These are phyloP conservation scores for Bruguiera gymnorhiza DNA, from an alignment of 345 rosid genomes.

Conservation along the genomic window DNA sequence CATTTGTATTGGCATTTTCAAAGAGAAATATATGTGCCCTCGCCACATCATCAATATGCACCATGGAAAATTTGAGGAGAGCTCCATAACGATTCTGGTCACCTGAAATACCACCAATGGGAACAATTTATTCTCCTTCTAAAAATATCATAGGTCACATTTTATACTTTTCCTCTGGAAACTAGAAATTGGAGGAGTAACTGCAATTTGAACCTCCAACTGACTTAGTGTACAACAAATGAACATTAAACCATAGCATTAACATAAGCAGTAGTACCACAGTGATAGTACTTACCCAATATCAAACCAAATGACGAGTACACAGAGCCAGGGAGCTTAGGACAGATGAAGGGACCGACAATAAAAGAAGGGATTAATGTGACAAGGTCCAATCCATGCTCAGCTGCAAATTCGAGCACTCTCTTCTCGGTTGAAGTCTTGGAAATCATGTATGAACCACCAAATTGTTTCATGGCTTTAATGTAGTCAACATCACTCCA, in stretches of 20 bases:
- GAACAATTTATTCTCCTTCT: neutral
- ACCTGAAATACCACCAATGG: conserved; percentile 1
- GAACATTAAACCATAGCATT: neutral
- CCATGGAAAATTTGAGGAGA: conserved; percentile 13
- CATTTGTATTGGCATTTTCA: conserved; percentile 33
- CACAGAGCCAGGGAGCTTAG: conserved; percentile 23
- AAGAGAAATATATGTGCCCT: conserved; percentile 43
- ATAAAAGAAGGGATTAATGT: conserved; percentile 27
- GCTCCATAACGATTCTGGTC: neutral
- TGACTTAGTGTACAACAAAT: neutral
- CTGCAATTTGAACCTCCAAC: too few species aligned
- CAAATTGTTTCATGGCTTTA: neutral
- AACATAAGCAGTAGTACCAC: neutral
- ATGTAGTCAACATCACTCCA: conserved; percentile 30
- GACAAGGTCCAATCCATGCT: conserved; percentile 35
- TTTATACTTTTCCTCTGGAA: too few species aligned
- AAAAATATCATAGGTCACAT: too few species aligned
- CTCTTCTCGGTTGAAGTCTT: conserved; percentile 34
- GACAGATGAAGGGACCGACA: conserved; percentile 43
- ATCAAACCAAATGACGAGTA: conserved; percentile 20
- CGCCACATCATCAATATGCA: conserved; percentile 41
- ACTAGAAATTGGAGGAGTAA: too few species aligned
- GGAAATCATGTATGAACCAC: conserved; percentile 16
- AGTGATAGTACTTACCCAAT: conserved; percentile 13
- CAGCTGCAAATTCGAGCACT: conserved; percentile 30